Conservation (phyloP, 2,329 filamentous ascomycete species). For the Neofusicoccum ribis region DNA sequence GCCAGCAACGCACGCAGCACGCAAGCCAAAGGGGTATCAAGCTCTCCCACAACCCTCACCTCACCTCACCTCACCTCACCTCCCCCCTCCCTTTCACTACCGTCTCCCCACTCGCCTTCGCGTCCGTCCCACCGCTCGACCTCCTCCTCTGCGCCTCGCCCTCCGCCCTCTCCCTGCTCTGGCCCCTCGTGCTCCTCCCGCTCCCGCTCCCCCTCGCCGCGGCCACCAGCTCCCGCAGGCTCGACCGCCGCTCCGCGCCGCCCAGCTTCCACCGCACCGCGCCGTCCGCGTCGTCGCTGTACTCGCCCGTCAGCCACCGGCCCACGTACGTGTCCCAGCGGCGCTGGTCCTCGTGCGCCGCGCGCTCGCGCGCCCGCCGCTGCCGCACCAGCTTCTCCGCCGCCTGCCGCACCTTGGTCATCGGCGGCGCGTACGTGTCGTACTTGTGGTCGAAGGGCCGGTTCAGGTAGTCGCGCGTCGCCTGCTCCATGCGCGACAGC, state of each 20-base stretch:
- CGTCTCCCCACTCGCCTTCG: neutral
- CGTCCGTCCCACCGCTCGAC: neutral
- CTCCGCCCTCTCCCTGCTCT: too few relatives aligned
- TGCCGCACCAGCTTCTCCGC: constrained; percentile 51
- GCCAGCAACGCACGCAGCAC: too few relatives aligned
- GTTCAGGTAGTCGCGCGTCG: constrained; percentile 42
- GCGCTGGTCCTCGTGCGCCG: constrained; percentile 32
- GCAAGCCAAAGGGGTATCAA: too few relatives aligned
- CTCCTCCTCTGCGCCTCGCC: neutral
- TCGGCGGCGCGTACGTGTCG: constrained; percentile 48
- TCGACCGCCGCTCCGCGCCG: neutral
- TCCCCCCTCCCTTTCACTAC: neutral
- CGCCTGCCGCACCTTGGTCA: constrained; percentile 46
- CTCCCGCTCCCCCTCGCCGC: neutral
- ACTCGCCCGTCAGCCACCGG: constrained; percentile 37
- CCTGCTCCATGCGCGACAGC: constrained; percentile 47
- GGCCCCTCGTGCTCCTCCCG: too few relatives aligned
- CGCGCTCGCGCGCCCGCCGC: constrained; percentile 44
- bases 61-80: neutral
- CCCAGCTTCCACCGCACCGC: neutral
- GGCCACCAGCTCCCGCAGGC: neutral
- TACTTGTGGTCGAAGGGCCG: constrained; percentile 39
- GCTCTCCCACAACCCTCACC: too few relatives aligned
- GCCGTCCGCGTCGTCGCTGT: constrained; percentile 28
- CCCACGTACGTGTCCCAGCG: constrained; percentile 43